phyloP scores from a whole-genome alignment of 2,329 filamentous ascomycete genomes.

The Diaporthe caulivora region DNA sequence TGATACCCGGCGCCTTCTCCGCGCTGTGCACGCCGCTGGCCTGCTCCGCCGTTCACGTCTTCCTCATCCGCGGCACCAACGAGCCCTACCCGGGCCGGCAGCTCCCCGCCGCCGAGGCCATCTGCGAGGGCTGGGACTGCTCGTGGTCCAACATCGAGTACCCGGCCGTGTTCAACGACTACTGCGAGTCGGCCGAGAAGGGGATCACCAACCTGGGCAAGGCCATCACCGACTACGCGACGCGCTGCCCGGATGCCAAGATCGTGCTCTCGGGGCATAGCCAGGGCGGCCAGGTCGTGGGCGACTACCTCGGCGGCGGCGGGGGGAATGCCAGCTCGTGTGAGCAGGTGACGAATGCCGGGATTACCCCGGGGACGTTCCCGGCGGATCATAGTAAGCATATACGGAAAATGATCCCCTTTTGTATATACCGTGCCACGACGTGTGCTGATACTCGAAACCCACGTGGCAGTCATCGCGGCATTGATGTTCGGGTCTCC shows the following conservation, averaged over 20 bases:
- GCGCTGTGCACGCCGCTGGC: constrained; percentile 12
- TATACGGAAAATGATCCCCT: too few relatives aligned
- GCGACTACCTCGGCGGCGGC: constrained; percentile 35
- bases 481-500: constrained; percentile 35
- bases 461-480: constrained; percentile 1
- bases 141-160: constrained; percentile 32
- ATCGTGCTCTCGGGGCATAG: constrained; percentile 56
- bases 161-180: constrained; percentile 19
- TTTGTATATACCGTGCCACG: background rate
- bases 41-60: constrained; percentile 32
- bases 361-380: constrained; percentile 1
- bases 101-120: constrained; percentile 15
- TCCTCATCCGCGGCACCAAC: constrained; percentile 34
- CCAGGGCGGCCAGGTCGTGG: constrained; percentile 47
- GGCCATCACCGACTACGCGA: constrained; percentile 29
- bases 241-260: constrained; percentile 52
- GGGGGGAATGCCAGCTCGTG: constrained; percentile 15
- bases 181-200: constrained; percentile 32
- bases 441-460: background rate
- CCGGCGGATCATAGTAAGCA: background rate
- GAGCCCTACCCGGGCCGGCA: constrained; percentile 36
- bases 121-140: constrained; percentile 33
- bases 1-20: constrained; percentile 8
- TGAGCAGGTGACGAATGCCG: constrained; percentile 23
- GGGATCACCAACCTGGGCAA: constrained; percentile 24